These are phyloP conservation scores for Aspergillus bridgeri DNA, from an alignment of 495 filamentous ascomycete species.

Conservation along the genomic window DNA sequence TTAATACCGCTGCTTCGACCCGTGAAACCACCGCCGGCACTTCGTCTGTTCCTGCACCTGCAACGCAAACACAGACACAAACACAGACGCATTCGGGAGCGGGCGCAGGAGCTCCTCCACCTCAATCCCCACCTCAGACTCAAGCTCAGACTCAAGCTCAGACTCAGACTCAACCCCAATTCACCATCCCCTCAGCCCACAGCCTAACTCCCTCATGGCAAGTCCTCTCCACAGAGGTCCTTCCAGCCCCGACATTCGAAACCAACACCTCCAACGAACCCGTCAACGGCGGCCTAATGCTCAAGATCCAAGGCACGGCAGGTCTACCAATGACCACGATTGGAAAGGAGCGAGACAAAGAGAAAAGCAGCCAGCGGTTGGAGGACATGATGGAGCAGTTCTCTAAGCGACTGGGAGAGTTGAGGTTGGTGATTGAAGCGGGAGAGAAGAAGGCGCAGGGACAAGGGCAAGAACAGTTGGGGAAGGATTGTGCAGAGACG, in stretches of 20 bases:
- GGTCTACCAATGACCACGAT: conserved; percentile 28
- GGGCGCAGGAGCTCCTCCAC: no score
- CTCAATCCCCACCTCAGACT: conserved; percentile 1
- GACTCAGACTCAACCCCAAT: conserved; percentile 28
- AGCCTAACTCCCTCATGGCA: conserved; percentile 53
- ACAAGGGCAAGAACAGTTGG: not conserved
- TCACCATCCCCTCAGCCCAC: conserved; percentile 44
- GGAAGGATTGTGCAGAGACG: not conserved
- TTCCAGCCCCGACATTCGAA: conserved; percentile 57
- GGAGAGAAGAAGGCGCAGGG: no score
- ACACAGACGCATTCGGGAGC: conserved; percentile 5
- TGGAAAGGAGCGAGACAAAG: conserved; percentile 30
- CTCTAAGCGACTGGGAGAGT: conserved; percentile 57
- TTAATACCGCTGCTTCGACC: conserved; percentile 2
- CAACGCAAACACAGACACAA: not conserved
- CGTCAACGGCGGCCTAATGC: conserved; percentile 52
- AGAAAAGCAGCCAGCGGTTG: conserved; percentile 34
- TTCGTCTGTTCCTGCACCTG: not conserved
- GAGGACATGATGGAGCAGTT: conserved; percentile 63
- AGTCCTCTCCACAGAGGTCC: conserved; percentile 47
- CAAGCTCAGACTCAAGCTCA: conserved; percentile 36
- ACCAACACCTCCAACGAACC: conserved; percentile 36
- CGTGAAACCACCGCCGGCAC: not conserved
- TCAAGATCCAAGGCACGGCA: conserved; percentile 60
- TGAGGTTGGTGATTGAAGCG: conserved; percentile 45